These are phyloP conservation scores for Aspergillus tamarii DNA, from an alignment of 2,329 filamentous ascomycete species.

Conservation along the genomic window DNA sequence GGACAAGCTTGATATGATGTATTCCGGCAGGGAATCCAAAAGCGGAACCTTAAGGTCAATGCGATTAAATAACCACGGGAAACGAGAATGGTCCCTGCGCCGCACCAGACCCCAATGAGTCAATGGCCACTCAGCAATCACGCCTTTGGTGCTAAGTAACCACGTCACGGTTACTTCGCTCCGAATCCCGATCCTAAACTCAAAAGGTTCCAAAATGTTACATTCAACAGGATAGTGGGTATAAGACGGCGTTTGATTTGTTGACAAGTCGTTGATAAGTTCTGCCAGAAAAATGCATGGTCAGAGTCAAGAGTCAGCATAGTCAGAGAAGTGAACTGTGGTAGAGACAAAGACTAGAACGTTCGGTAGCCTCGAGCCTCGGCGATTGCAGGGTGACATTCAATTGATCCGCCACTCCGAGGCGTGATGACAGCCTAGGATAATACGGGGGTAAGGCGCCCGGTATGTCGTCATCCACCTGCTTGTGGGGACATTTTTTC, in stretches of 20 bases:
- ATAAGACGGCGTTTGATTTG: not conserved
- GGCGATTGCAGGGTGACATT: not conserved
- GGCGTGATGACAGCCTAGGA: not conserved
- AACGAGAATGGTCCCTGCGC: not conserved
- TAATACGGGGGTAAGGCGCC: not conserved
- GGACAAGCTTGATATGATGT: not conserved
- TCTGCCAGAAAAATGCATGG: not conserved
- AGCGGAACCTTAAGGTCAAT: not conserved
- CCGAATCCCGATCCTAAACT: not conserved
- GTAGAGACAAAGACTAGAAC: not conserved
- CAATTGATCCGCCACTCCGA: not conserved
- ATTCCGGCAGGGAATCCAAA: not conserved
- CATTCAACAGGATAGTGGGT: not conserved
- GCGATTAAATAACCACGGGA: not conserved
- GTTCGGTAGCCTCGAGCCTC: constrained; percentile 2
- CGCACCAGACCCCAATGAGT: not conserved
- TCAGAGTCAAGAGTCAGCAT: not conserved
- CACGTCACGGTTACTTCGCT: not conserved
- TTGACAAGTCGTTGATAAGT: not conserved
- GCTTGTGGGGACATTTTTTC: not conserved
- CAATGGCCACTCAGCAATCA: no score
- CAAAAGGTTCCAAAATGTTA: not conserved
- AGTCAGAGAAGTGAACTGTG: not conserved
- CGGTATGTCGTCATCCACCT: constrained; percentile 1
- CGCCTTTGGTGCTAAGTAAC: not conserved